Conservation (phyloP, 2,329 filamentous ascomycete species). For the Metarhizium robertsii region DNA sequence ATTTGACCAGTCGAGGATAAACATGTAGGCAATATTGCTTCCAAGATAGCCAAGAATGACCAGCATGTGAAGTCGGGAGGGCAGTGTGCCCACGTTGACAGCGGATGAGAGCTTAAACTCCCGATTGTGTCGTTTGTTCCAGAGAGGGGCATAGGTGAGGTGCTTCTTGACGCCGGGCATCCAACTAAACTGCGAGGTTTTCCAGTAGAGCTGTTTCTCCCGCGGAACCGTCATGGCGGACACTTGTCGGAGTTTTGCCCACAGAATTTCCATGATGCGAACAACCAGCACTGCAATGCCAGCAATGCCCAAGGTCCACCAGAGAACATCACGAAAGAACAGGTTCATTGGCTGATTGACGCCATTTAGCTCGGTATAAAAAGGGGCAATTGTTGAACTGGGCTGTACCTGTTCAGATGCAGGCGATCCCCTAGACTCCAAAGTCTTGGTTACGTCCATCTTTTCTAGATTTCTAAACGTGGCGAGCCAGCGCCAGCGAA, state of each 20-base stretch:
- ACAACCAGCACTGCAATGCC: slow-evolving; percentile 43
- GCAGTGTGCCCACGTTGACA: slow-evolving; percentile 52
- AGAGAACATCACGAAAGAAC: slow-evolving; percentile 46
- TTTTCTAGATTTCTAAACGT: slow-evolving; percentile 5
- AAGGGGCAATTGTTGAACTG: slow-evolving; percentile 44
- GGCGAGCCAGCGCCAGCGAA: slow-evolving; percentile 12
- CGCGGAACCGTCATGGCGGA: slow-evolving; percentile 45
- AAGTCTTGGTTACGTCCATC: slow-evolving; percentile 27
- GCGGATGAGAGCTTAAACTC: slow-evolving; percentile 54
- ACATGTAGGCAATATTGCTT: slow-evolving; percentile 55
- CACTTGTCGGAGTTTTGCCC: slow-evolving; percentile 49
- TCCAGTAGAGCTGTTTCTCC: slow-evolving; percentile 51
- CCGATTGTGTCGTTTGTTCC: slow-evolving; percentile 57
- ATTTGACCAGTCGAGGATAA: slow-evolving; percentile 50
- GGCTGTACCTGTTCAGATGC: slow-evolving; percentile 22
- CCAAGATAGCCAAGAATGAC: slow-evolving; percentile 47
- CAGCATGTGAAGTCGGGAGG: slow-evolving; percentile 52
- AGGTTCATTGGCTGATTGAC: slow-evolving; percentile 51
- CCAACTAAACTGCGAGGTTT: slow-evolving; percentile 45
- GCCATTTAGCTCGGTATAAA: slow-evolving; percentile 46
- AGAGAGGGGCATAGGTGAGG: slow-evolving; percentile 50
- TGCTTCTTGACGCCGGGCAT: slow-evolving; percentile 55
- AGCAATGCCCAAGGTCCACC: slow-evolving; percentile 51
- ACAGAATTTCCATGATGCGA: slow-evolving; percentile 43
- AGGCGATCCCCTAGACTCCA: slow-evolving; percentile 19